phyloP scores from a whole-genome alignment of 2,329 filamentous ascomycete genomes.

The Fusarium sp. region DNA sequence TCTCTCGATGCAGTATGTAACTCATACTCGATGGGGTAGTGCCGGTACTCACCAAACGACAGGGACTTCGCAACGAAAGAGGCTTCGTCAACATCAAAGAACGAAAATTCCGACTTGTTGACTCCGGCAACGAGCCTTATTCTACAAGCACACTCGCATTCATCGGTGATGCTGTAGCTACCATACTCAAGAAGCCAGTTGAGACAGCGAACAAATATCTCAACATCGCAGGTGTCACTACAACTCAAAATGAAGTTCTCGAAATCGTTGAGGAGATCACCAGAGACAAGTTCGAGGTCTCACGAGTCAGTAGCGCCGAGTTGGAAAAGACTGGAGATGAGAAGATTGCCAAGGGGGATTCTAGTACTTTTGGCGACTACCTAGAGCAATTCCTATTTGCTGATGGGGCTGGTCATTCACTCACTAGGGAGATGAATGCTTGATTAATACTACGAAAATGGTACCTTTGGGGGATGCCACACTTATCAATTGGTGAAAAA shows the following conservation, averaged over 20 bases:
- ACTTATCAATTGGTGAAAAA: too few relatives aligned
- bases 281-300: slow-evolving; percentile 16
- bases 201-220: slow-evolving; percentile 12
- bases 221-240: slow-evolving; percentile 9
- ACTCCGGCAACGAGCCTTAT: slow-evolving; percentile 16
- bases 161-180: slow-evolving; percentile 1
- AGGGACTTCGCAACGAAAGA: neutral
- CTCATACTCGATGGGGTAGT: accelerated
- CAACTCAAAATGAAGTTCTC: slow-evolving; percentile 14
- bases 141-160: slow-evolving; percentile 9
- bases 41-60: accelerated
- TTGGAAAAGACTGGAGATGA: slow-evolving; percentile 13
- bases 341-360: slow-evolving; percentile 11
- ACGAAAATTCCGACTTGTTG: slow-evolving; percentile 16
- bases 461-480: too few relatives aligned
- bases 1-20: slow-evolving; percentile 16
- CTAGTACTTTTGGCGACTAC: slow-evolving; percentile 20
- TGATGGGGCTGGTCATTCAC: slow-evolving; percentile 1
- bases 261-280: neutral
- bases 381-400: slow-evolving; percentile 18
- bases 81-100: slow-evolving; percentile 9
- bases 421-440: too few relatives aligned
- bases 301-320: neutral
- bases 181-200: slow-evolving; percentile 5
- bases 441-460: too few relatives aligned